Conservation (phyloP, 768 basidiomycete species). For the Cytidiella melzeri region DNA sequence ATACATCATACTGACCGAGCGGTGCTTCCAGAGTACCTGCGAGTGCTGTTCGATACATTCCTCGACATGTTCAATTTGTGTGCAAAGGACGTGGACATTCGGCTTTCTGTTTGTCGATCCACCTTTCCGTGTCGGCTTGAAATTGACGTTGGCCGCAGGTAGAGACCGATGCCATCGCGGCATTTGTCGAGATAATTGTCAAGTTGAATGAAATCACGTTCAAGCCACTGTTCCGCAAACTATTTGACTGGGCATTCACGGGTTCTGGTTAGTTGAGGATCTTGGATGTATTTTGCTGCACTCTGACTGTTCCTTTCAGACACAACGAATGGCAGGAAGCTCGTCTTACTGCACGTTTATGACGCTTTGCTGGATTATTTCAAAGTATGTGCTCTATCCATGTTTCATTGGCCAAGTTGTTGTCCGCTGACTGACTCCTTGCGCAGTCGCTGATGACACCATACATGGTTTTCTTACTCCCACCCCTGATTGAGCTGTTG, state of each 20-base stretch:
- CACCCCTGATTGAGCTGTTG: constrained; percentile 60
- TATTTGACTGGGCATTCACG: constrained; percentile 94
- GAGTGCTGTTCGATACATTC: constrained; percentile 70
- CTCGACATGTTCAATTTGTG: constrained; percentile 65
- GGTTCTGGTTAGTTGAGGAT: constrained; percentile 35
- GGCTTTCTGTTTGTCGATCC: constrained; percentile 22
- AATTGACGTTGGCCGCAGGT: constrained; percentile 31
- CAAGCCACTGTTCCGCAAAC: constrained; percentile 82
- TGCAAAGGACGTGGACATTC: constrained; percentile 26
- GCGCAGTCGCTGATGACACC: constrained; percentile 79
- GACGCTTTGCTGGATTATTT: constrained; percentile 76
- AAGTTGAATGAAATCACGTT: constrained; percentile 92
- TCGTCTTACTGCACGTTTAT: constrained; percentile 74
- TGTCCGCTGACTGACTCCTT: neutral
- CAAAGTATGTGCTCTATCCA: constrained; percentile 59
- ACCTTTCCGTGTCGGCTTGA: neutral
- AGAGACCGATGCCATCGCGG: constrained; percentile 49
- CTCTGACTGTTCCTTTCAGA: constrained; percentile 11
- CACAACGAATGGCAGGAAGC: constrained; percentile 40
- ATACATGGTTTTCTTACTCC: constrained; percentile 76
- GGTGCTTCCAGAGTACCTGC: constrained; percentile 59
- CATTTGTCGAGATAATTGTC: constrained; percentile 85
- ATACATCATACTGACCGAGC: constrained; percentile 60
- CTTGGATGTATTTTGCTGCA: neutral
- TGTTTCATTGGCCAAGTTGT: neutral